Percentiles rank a stretch among this genome's conserved stretches.
Conservation (phyloP, 352 stramenopile species). For the Phytophthora sp. region DNA sequence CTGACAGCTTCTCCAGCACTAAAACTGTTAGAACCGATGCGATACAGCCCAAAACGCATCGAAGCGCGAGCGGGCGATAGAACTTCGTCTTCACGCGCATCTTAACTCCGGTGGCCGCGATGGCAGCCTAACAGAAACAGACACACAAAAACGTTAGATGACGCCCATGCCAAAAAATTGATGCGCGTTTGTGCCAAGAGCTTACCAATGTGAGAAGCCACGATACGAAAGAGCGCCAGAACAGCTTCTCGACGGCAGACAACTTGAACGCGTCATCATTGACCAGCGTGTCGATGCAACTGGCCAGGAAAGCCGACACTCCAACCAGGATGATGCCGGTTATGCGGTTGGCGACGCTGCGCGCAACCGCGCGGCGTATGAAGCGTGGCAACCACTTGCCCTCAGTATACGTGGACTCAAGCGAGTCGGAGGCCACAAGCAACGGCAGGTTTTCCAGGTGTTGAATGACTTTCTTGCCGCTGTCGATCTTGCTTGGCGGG, state of each 20-base stretch:
- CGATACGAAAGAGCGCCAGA: slow-evolving; percentile 65
- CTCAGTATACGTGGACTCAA: slow-evolving; percentile 29
- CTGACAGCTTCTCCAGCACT: slow-evolving; percentile 59
- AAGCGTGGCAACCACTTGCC: slow-evolving; percentile 42
- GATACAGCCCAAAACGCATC: slow-evolving; percentile 51
- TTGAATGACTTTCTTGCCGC: slow-evolving; percentile 45
- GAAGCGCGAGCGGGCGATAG: slow-evolving; percentile 41
- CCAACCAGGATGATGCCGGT: slow-evolving; percentile 48
- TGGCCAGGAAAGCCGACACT: slow-evolving; percentile 62
- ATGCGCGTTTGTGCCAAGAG: too few relatives aligned
- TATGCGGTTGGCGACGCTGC: slow-evolving; percentile 40
- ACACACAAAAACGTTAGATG: neutral
- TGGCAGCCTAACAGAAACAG: slow-evolving; percentile 36
- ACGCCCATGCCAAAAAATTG: neutral
- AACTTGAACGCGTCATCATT: slow-evolving; percentile 60
- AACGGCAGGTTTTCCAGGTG: slow-evolving; percentile 52
- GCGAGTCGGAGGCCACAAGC: slow-evolving; percentile 38
- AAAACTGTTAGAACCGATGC: slow-evolving; percentile 59
- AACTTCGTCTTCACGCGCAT: slow-evolving; percentile 50
- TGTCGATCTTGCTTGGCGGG: slow-evolving; percentile 34
- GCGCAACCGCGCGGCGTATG: slow-evolving; percentile 34
- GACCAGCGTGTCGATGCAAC: slow-evolving; percentile 63
- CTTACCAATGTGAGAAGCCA: slow-evolving; percentile 61
- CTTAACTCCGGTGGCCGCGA: slow-evolving; percentile 35
- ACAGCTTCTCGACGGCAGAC: slow-evolving; percentile 66